phyloP scores from a whole-genome alignment of 768 basidiomycete species.

The Lactifluus pinguis region DNA sequence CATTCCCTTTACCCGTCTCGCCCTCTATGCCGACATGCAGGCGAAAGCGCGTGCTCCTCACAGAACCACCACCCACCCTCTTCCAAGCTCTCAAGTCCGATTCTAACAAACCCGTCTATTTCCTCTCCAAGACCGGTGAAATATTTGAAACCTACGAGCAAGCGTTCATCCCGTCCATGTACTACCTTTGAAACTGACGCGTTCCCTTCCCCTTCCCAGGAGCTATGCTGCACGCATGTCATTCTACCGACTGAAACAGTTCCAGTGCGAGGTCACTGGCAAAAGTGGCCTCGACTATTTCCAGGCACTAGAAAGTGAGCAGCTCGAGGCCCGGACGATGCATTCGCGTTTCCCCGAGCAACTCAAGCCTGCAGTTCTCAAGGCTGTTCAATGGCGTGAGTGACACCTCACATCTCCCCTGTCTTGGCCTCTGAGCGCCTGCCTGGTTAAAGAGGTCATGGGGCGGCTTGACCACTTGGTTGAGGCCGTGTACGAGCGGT shows the following conservation, averaged over 20 bases:
- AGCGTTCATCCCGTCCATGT: conserved; percentile 30
- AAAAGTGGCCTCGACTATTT: conserved; percentile 92
- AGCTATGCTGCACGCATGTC: conserved; percentile 88
- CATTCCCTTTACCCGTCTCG: conserved; percentile 12
- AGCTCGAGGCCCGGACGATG: conserved; percentile 78
- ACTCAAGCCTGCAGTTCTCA: conserved; percentile 86
- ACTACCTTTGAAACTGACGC: conserved; percentile 21
- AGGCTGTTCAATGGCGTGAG: conserved; percentile 95
- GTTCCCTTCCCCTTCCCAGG: conserved; percentile 25
- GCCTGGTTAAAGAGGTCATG: conserved; percentile 68
- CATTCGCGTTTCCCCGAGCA: conserved; percentile 89
- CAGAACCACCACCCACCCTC: conserved; percentile 65
- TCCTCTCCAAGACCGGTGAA: conserved; percentile 91
- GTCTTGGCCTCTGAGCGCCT: conserved; percentile 11
- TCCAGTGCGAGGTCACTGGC: conserved; percentile 96
- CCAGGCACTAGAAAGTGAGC: conserved; percentile 87
- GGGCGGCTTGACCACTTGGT: conserved; percentile 93
- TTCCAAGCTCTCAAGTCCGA: conserved; percentile 54
- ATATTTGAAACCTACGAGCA: conserved; percentile 96
- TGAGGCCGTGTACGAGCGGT: conserved; percentile 91
- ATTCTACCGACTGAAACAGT: conserved; percentile 89
- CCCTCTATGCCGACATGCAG: conserved; percentile 75
- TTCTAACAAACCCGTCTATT: conserved; percentile 74
- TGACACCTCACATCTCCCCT: conserved; percentile 25
- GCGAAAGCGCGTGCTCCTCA: conserved; percentile 85